Base-by-base conservation (phyloP, 495 filamentous ascomycete genomes). In the Saxophila tyrrhenica region DNA sequence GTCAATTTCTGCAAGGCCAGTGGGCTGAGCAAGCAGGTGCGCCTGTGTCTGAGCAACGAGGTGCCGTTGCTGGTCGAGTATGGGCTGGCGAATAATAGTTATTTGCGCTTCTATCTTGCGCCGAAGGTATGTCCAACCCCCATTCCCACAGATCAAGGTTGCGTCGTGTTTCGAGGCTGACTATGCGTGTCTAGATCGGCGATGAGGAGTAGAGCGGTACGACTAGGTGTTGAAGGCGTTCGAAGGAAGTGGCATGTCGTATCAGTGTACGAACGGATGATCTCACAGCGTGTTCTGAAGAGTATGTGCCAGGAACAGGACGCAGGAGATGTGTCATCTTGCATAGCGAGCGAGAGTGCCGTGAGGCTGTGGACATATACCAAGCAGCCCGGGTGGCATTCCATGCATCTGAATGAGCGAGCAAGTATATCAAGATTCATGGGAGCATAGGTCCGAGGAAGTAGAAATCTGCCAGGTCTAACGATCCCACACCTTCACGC, bases 1-100 rank as follows among this genome's bases (percentile, higher is more conserved):
- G 88, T 94, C 79, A 95, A 95, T 78, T 99, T 99, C 77, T 97
- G 92, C 83, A 99, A 99, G 77, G 92, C 92, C 38, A 84, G 85
- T 65, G 81, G 83, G 50, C 74, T 99, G 51, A 92, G 89, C 52
- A 72, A 65, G 65, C 78, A 79, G 49, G 92, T 99, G 64, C 90
- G 84, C 68, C 80, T 99, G 61, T 90, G 86, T 72, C 78, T 99
- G 48, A 95, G 89, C 46, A 89, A 88, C 68, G 92, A 99, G 73
- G 90, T 99, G 41, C 92, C 92, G 21, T 81, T 99, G 62, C 74
- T 96, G 52, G 92, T 99, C 20, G 91, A 97, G 73, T 99, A 96
- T 64, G 75, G 71, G 46, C 75, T 97, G 55, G 71, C 75, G 39
- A 85, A 83, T 58, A 88, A 82, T 74, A 94, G 91, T 68, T 90